Base-by-base conservation (phyloP, 805 yeast species). In the Starmerella powellii region DNA sequence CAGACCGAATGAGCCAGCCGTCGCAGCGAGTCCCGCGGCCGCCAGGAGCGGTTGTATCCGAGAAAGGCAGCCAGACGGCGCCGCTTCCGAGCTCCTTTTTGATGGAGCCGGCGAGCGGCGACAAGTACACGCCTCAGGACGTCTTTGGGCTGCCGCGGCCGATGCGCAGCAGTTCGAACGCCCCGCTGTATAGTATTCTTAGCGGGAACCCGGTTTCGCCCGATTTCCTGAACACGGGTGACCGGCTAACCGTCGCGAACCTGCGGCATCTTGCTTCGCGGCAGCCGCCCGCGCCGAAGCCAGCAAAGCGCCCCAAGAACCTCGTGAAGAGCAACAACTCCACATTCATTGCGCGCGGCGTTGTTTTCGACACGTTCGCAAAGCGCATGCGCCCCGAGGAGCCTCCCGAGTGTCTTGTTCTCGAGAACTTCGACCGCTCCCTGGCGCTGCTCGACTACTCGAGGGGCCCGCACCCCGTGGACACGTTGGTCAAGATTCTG, bases 401-500 rank as follows among this genome's bases (percentile, higher is more conserved):
- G 56, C 62, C 39, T 40, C 67, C 29, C 54, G 63, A 21, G 46
- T 63, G 37, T 47, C 57, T 33, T 56, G 63, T 62, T 23, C 56
- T 49, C 21, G 30, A 33, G n/a, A 42, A 37, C 37, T 41, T 11
- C 41, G 49, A 42, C 26, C 46, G 50, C 19, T 34, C 50, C 24
- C 38, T 50, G 11, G 39, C 38, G 17, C 44, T 50, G 18, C 42
- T 51, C 37, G 65, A 63, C 44, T 46, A 54, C 35, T 56, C 47
- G 16, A 37, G 47, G 12, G 40, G 17, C 17, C 33, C 38, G 18
- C 17, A n/a, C 23, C 10, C 18, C 23, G 43, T 35, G 18, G 68
- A 66, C 48, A 62, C 67, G 15, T 49, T 66, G 42, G 37, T 58
- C 29, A 62, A 63, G 52, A 47, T 66, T 29, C 50, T 64, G 39